phyloP scores from a whole-genome alignment of 495 filamentous ascomycete genomes.

The Talaromyces ruber region DNA sequence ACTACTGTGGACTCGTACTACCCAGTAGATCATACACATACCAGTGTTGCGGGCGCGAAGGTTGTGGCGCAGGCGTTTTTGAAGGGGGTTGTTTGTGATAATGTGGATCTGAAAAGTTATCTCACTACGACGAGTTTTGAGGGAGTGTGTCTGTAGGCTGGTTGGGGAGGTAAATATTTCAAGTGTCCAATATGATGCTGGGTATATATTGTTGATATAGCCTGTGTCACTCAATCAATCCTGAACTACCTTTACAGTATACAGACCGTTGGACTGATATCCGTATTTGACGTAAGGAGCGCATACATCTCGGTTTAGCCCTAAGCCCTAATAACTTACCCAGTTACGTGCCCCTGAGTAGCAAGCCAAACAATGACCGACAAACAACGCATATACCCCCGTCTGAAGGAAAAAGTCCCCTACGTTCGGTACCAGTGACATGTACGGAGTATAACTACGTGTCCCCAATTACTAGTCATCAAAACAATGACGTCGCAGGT shows the following conservation, averaged over 20 bases:
- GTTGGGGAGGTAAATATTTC: no score
- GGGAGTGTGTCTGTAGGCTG: constrained; percentile 20
- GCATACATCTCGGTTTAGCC: not conserved
- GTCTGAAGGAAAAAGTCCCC: not conserved
- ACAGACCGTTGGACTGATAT: not conserved
- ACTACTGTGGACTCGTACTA: constrained; percentile 42
- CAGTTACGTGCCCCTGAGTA: not conserved
- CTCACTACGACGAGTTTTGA: constrained; percentile 21
- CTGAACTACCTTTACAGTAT: not conserved
- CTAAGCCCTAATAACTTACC: not conserved
- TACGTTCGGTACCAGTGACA: not conserved
- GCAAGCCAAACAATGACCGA: not conserved
- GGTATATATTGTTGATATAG: not conserved
- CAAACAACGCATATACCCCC: not conserved
- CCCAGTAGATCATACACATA: constrained; percentile 59
- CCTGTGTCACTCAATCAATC: not conserved
- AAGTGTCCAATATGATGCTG: not conserved
- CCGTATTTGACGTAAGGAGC: not conserved
- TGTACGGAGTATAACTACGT: no score
- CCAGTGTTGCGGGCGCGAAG: constrained; percentile 48
- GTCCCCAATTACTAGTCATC: not conserved
- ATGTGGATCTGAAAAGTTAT: constrained; percentile 23
- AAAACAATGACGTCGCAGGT: not conserved
- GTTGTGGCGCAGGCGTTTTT: constrained; percentile 53
- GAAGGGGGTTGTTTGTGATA: constrained; percentile 44